Conservation (phyloP, 306 rosid genomes). For the Dalbergia cultrata region DNA sequence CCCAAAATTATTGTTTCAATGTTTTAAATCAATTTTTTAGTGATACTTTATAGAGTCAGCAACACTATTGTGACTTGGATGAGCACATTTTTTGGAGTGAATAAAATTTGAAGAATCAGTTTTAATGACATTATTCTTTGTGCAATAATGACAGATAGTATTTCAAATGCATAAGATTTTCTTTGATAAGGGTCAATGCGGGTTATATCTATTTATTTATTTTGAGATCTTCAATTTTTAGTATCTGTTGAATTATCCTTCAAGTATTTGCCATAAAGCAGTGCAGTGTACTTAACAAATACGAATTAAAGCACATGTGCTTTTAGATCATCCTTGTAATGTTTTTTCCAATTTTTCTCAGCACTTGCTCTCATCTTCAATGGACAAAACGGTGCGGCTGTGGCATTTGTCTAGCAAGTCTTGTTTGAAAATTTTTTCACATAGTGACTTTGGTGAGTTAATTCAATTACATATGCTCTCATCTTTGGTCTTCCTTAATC, state of each 20-base stretch:
- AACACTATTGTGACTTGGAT: conserved; percentile 1
- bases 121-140: background rate
- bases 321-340: conserved; percentile 39
- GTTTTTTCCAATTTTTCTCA: conserved; percentile 49
- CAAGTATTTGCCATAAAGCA: conserved; percentile 31
- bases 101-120: conserved; percentile 32
- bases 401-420: conserved; percentile 89
- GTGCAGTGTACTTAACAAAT: conserved; percentile 25
- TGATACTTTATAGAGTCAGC: conserved; percentile 4
- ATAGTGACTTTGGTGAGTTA: conserved; percentile 93
- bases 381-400: conserved; percentile 99
- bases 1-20: background rate
- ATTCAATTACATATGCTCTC: conserved; percentile 30
- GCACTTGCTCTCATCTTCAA: conserved; percentile 98
- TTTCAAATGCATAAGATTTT: conserved; percentile 27
- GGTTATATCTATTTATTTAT: background rate
- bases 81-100: conserved; percentile 17
- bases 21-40: background rate
- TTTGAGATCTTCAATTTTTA: background rate
- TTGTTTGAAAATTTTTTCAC: conserved; percentile 88
- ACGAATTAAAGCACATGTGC: conserved; percentile 23
- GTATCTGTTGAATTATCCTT: conserved; percentile 32
- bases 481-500: conserved; percentile 33
- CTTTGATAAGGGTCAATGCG: conserved; percentile 21
- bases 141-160: conserved; percentile 28